Evolutionary conservation across 805 yeast species (phyloP), one percentile per base, ranked within the genome.

Genomic region (Spencermartinsiella europaea): DNA sequence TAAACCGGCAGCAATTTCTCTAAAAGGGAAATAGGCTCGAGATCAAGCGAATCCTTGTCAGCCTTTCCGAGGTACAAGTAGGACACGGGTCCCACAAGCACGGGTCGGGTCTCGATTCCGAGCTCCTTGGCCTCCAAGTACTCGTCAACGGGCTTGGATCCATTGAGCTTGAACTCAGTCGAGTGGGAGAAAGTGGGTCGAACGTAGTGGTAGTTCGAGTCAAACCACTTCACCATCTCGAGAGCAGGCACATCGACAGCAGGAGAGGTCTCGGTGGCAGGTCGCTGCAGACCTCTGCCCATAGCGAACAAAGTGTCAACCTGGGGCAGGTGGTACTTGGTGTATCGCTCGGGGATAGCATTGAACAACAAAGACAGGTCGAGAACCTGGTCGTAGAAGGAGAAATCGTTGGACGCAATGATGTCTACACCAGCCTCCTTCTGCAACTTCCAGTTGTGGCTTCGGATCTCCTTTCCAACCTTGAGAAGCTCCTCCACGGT

Each of bases 251-350:
- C 99, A 72, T 93, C 99, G 61, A 93, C 96, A 60, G 95, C 95
- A 62, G 83, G 79, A 53, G 81, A 69, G 58, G 89, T 67, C 61
- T 84, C 95, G 58, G 95, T 85, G 58, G 95, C 95, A 73, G 85
- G 83, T 76, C 93, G 87, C 79, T 93, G 99, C 71, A 93, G 80
- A 83, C 99, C 99, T 81, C 99, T 89, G 75, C 98, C 99, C 98
- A 93, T 93, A 67, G 99, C 99, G 70, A 93, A 93, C 65, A 86
- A 74, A 54, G 88, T 86, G 74, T 93, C 99, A 60, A 93, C 77
- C 69, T 88, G 83, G 58, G 88, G 80, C 69, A 93, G 81, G 64
- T 83, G 81, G 74, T 76, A 87, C 79, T 93, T 85, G 74, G 91
- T 76, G 83, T 93, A 93, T 75, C 98, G 85, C 64, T 88, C 95